Percentiles rank a stretch among this genome's conserved stretches.
Conservation (phyloP, 495 filamentous ascomycete species). For the Trichoderma erinaceum region DNA sequence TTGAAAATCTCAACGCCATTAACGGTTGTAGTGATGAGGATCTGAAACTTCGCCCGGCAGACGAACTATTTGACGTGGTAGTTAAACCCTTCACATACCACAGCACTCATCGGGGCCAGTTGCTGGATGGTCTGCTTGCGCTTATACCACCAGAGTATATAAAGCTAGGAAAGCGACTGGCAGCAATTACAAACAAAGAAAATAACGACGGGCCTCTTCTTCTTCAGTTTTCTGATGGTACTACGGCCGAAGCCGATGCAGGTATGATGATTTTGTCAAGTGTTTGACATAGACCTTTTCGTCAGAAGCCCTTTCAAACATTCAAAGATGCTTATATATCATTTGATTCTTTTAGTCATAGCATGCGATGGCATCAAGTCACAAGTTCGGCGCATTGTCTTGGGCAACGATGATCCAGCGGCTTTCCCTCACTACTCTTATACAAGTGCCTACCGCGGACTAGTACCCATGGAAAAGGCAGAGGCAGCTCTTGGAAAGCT, state of each 20-base stretch:
- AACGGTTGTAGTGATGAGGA: not conserved
- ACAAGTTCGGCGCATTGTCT: not conserved
- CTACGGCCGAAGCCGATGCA: not conserved
- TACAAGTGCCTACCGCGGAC: not conserved
- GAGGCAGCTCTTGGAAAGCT: not conserved
- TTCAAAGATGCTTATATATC: not conserved
- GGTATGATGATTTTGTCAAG: not conserved
- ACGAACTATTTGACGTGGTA: not conserved
- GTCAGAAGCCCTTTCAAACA: not conserved
- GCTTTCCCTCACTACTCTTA: not conserved
- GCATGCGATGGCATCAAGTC: slow-evolving; percentile 7
- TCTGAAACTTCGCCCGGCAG: not conserved
- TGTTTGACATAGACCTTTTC: too few species aligned
- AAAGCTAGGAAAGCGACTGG: not conserved
- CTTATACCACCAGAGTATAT: not conserved
- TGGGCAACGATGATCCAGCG: not conserved
- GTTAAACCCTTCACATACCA: not conserved
- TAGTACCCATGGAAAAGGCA: slow-evolving; percentile 6
- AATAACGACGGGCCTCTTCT: not conserved
- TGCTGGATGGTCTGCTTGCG: not conserved
- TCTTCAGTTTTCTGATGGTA: not conserved
- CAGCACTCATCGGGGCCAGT: not conserved
- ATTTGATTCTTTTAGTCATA: not conserved
- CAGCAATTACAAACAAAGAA: not conserved
- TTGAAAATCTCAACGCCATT: not conserved